A percentile compares a stretch with the other conserved stretches of the same genome.
Evolutionary conservation across 2,329 filamentous ascomycete species (phyloP).

Genomic region (Thelonectria olida): DNA sequence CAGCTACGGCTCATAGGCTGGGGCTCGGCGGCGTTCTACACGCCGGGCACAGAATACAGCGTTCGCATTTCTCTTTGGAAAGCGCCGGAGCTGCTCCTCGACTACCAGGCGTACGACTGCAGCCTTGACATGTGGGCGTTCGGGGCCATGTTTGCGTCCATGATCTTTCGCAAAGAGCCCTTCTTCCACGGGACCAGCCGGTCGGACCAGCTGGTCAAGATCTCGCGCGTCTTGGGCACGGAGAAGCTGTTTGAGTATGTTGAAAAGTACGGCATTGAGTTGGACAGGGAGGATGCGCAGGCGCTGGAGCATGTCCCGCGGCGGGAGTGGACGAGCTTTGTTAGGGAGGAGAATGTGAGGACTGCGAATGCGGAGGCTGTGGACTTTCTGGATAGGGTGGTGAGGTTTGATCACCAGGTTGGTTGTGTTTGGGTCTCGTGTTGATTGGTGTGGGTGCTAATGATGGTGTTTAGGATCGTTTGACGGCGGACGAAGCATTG

Average conservation of each 20-base stretch:
- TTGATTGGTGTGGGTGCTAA: rapidly evolving
- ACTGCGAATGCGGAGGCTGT: conserved; percentile 95
- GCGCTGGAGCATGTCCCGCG: conserved; percentile 91
- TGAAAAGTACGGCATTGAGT: conserved; percentile 96
- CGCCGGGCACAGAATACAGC: background rate
- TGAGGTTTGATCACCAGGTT: conserved; percentile 96
- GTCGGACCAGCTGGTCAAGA: conserved; percentile 95
- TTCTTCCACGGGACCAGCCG: conserved; percentile 99
- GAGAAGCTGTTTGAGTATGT: conserved; percentile 96
- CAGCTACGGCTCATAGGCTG: conserved; percentile 8
- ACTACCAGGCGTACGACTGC: conserved; percentile 98
- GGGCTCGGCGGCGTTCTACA: conserved; percentile 18
- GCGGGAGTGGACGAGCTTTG: conserved; percentile 96
- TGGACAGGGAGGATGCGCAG: conserved; percentile 95
- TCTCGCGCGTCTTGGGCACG: conserved; percentile 95
- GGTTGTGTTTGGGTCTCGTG: conserved; percentile 32
- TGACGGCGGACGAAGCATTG: conserved; percentile 12
- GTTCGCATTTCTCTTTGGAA: conserved; percentile 69
- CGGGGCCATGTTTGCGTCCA: conserved; percentile 97
- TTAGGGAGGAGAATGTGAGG: conserved; percentile 88
- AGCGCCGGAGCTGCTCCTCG: conserved; percentile 90
- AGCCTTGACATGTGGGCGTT: conserved; percentile 99
- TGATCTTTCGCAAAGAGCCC: conserved; percentile 99
- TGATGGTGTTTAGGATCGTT: conserved; percentile 5
- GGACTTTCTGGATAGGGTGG: conserved; percentile 93